A percentile compares a stretch with the other conserved stretches of the same genome.
These are phyloP conservation scores for Bidens hawaiensis DNA, from an alignment of 140 eudicot species.

Conservation along the genomic window DNA sequence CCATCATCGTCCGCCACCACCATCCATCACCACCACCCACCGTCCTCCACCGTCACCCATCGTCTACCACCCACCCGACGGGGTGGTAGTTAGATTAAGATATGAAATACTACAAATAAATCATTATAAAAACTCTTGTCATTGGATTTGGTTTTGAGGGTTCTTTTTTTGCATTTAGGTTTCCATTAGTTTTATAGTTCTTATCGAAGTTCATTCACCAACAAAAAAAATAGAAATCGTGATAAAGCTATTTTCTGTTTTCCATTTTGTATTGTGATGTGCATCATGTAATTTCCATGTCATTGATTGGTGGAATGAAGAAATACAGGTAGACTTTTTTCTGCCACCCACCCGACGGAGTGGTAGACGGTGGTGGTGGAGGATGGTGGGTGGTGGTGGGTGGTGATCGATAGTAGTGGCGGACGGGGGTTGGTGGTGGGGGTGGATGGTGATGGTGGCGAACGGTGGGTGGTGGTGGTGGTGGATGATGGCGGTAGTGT, in stretches of 20 bases:
- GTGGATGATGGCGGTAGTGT: too few species aligned
- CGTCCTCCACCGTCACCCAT: too few species aligned
- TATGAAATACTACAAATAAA: not conserved
- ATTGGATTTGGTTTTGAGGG: not conserved
- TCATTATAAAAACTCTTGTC: not conserved
- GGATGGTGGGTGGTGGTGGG: too few species aligned
- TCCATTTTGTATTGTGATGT: not conserved
- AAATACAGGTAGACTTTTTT: not conserved
- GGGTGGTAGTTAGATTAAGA: not conserved
- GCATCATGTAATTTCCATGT: slow-evolving; percentile 4
- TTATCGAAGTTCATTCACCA: not conserved
- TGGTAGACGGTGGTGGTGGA: too few species aligned
- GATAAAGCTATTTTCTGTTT: not conserved
- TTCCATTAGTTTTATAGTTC: not conserved
- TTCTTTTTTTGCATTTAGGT: not conserved
- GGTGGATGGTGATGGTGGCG: too few species aligned
- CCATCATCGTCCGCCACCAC: too few species aligned
- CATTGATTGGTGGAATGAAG: not conserved
- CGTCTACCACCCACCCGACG: too few species aligned
- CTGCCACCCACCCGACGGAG: too few species aligned
- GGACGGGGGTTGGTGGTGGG: too few species aligned
- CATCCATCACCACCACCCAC: too few species aligned
- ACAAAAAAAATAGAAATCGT: not conserved
- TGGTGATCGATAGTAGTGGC: too few species aligned
- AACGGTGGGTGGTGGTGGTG: too few species aligned